A percentile compares a stretch with the other conserved stretches of the same genome.
Conservation (phyloP, 2,329 filamentous ascomycete species). For the Arthrobotrys iridis region DNA sequence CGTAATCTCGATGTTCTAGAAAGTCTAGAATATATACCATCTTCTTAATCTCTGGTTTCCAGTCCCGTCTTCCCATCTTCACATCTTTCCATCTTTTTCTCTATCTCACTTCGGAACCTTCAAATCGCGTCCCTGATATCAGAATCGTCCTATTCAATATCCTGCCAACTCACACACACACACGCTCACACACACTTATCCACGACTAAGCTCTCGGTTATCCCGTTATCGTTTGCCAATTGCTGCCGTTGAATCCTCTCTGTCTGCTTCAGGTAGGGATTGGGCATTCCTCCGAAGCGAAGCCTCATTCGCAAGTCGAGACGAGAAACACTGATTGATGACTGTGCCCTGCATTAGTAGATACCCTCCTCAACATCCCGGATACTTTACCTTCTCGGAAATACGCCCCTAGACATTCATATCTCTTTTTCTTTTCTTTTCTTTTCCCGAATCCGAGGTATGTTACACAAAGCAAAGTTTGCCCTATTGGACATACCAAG, state of each 20-base stretch:
- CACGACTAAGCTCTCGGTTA: slow-evolving; percentile 4
- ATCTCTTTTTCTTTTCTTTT: slow-evolving; percentile 15
- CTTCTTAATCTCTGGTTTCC: slow-evolving; percentile 1
- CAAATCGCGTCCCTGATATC: slow-evolving; percentile 8
- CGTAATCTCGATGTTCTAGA: slow-evolving; percentile 46
- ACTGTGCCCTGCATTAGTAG: not conserved
- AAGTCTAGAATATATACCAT: slow-evolving; percentile 3
- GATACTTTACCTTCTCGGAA: slow-evolving; percentile 36
- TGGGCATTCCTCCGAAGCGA: not conserved
- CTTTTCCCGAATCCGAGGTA: slow-evolving; percentile 45
- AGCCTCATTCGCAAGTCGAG: not conserved
- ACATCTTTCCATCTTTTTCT: not conserved
- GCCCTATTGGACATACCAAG: slow-evolving; percentile 30
- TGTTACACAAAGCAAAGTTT: slow-evolving; percentile 55
- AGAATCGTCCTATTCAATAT: not conserved
- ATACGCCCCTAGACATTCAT: slow-evolving; percentile 23
- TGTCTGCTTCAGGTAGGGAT: slow-evolving; percentile 18
- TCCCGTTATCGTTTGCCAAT: slow-evolving; percentile 18
- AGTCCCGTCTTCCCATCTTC: not conserved
- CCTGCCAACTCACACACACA: slow-evolving; percentile 24
- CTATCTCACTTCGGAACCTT: not conserved
- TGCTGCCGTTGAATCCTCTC: slow-evolving; percentile 8
- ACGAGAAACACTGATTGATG: not conserved
- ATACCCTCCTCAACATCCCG: slow-evolving; percentile 3
- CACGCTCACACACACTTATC: too few species aligned